Conservation (phyloP, 1,284 basidiomycete genomes). For the Mycena sp. region DNA sequence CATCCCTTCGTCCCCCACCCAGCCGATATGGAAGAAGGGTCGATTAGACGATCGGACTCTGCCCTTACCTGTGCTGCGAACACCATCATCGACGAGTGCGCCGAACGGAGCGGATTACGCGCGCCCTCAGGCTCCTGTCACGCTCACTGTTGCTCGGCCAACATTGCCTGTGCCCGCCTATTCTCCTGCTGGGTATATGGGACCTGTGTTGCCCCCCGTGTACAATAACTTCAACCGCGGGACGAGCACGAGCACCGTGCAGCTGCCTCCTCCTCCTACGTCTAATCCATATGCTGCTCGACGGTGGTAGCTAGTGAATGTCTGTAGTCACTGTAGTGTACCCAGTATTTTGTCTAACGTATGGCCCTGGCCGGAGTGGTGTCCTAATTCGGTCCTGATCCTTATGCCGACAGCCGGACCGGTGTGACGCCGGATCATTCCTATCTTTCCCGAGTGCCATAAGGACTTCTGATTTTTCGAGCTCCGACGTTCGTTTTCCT, state of each 20-base stretch:
- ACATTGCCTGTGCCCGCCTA: background rate
- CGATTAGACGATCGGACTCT: constrained; percentile 17
- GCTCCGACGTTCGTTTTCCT: constrained; percentile 36
- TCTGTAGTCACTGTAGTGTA: too few species aligned
- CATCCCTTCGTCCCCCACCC: constrained; percentile 57
- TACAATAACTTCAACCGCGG: constrained; percentile 33
- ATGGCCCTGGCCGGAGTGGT: too few species aligned
- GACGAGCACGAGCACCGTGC: constrained; percentile 31
- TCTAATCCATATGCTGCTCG: constrained; percentile 25
- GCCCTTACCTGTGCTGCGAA: background rate
- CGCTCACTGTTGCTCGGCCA: background rate
- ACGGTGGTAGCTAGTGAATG: too few species aligned
- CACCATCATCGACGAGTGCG: constrained; percentile 25
- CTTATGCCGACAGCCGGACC: too few species aligned
- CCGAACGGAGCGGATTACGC: constrained; percentile 10
- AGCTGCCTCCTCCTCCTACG: constrained; percentile 36
- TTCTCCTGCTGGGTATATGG: constrained; percentile 7
- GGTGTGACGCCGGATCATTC: constrained; percentile 31
- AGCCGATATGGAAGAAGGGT: constrained; percentile 80
- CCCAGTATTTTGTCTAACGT: background rate
- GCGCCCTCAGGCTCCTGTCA: constrained; percentile 2
- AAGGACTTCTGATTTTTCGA: constrained; percentile 42
- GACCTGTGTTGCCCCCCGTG: constrained; percentile 25
- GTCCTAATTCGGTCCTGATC: too few species aligned
- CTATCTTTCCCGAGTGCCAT: constrained; percentile 40